Evolutionary conservation across 306 rosid genomes (phyloP), one percentile per base, ranked within the genome.

Genomic region (Biancaea sappan): DNA sequence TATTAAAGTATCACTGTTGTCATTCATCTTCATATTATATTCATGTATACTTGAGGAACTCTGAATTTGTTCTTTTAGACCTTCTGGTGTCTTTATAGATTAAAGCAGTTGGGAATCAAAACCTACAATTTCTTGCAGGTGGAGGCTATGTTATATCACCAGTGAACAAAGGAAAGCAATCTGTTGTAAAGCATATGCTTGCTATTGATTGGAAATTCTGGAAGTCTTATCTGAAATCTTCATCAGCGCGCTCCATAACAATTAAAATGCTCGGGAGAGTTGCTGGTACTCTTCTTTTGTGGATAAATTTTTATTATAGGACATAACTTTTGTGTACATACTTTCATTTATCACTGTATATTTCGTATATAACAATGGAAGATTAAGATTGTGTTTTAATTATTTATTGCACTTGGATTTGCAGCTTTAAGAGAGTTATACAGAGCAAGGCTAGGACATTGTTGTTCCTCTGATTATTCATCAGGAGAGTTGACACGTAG

Each of bases 101-200:
- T 38, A 52, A 54, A 72, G 60, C 66, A 68, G 60, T 74, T 77
- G 73, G 71, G 59, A 73, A 71, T 85, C 70, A 70, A 51, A 77
- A 26, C 68, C 67, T 74, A 13, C 73, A 74, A 65, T 78, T 48
- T 74, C 66, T 81, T 66, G 78, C 73, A 94, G 99, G 99, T 78
- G 99, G 99, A 78, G 99, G 97, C 43, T 94, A 81, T 69, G 97
- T 94, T 73, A 70, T 94, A 81, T 87, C 93, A 74, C 96, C 96
- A 4, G 86, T 82, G 50, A 90, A 84, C 80, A 83, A 87, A 53
- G 96, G 96, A 78, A 94, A 90, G 71, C 90, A 88, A 46, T 92
- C 99, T 2, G 85, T 91, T 59, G 96, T 94, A 52, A 94, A 87
- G 80, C 99, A 94, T 89, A 94, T 91, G 97, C 97, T 94, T 84